These are phyloP conservation scores for Pseudonitzschia pungens DNA, from an alignment of 108 stramenopile genomes.

Conservation along the genomic window DNA sequence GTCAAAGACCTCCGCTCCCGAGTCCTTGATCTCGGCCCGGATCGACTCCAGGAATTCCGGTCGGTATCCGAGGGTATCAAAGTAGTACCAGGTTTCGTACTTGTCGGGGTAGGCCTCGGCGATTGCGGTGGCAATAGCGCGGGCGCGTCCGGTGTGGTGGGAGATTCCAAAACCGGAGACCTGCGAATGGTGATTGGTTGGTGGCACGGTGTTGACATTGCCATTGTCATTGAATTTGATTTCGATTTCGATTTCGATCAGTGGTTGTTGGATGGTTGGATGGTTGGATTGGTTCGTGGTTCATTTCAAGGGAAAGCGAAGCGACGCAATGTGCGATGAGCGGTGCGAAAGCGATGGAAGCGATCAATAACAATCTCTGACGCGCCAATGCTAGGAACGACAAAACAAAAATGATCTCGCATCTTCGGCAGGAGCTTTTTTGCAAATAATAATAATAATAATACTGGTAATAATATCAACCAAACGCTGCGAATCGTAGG, in stretches of 20 bases:
- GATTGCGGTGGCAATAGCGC: conserved; percentile 1
- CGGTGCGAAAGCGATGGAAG: background rate
- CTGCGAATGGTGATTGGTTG: background rate
- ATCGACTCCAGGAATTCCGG: conserved; percentile 6
- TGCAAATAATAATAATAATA: too few species aligned
- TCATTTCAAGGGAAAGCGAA: background rate
- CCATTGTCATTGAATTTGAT: too few species aligned
- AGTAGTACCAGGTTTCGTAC: conserved; percentile 28
- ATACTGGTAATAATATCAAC: too few species aligned
- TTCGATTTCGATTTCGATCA: background rate
- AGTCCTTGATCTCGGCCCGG: conserved; percentile 16
- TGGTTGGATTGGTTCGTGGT: background rate
- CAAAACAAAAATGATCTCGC: background rate
- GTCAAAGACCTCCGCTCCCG: background rate
- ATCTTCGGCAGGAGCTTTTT: background rate
- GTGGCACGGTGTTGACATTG: too few species aligned
- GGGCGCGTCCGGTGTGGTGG: conserved; percentile 23
- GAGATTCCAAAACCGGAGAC: conserved; percentile 20
- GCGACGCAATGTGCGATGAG: background rate
- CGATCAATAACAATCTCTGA: background rate
- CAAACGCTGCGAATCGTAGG: background rate
- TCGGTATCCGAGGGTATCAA: conserved; percentile 10
- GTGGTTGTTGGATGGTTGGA: too few species aligned
- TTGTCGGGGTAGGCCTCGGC: conserved; percentile 21
- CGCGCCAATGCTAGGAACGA: background rate